These are phyloP conservation scores for Candida cerambycidarum DNA, from an alignment of 805 yeast genomes.

Conservation along the genomic window DNA sequence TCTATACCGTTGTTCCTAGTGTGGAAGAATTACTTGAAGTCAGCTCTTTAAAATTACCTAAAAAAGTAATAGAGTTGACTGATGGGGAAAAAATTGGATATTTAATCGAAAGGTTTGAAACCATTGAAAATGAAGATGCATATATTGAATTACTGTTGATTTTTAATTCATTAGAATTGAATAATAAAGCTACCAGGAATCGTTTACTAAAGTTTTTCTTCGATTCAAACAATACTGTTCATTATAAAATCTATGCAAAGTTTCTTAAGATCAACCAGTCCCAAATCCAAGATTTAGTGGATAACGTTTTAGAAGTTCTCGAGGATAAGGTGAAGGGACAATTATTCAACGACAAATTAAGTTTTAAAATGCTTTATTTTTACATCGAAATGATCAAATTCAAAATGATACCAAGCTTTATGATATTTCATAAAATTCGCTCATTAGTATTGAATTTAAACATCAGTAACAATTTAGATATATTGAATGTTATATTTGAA, in stretches of 20 bases:
- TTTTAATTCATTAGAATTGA: constrained; percentile 52
- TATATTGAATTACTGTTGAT: constrained; percentile 48
- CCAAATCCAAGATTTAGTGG: constrained; percentile 49
- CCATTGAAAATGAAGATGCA: constrained; percentile 45
- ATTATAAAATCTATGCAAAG: constrained; percentile 55
- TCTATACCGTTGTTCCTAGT: constrained; percentile 58
- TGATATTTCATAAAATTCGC: constrained; percentile 72
- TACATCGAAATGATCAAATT: constrained; percentile 78
- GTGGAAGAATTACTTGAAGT: constrained; percentile 24
- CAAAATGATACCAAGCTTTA: constrained; percentile 66
- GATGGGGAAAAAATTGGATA: constrained; percentile 42
- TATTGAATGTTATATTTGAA: constrained; percentile 69
- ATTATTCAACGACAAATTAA: constrained; percentile 50
- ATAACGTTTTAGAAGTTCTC: constrained; percentile 51
- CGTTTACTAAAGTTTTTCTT: constrained; percentile 57
- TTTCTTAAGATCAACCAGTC: constrained; percentile 63
- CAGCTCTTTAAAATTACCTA: constrained; percentile 11
- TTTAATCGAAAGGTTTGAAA: constrained; percentile 45
- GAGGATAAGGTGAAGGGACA: constrained; percentile 64
- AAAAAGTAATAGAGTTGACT: too few relatives aligned
- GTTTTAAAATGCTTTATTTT: constrained; percentile 58
- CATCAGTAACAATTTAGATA: constrained; percentile 62
- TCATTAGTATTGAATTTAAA: constrained; percentile 52
- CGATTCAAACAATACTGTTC: constrained; percentile 46
- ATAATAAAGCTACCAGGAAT: constrained; percentile 72